Conservation (phyloP, 257 asterid species). For the Phtheirospermum japonicum region DNA sequence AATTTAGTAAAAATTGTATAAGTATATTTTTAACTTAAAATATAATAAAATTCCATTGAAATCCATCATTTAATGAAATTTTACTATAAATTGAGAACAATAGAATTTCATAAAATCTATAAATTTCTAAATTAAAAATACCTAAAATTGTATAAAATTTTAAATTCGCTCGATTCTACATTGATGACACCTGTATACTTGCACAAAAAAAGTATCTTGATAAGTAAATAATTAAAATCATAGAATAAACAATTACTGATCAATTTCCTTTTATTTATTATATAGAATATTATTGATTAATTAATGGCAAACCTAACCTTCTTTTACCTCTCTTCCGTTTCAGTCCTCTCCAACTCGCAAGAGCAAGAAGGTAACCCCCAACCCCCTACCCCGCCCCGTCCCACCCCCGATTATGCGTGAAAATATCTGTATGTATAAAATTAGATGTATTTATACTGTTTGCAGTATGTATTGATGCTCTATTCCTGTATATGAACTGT, state of each 20-base stretch:
- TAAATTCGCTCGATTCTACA: too few species aligned
- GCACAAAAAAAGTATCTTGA: too few species aligned
- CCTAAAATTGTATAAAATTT: too few species aligned
- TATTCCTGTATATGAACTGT: conserved; percentile 26
- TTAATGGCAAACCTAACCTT: conserved; percentile 30
- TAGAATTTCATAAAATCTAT: too few species aligned
- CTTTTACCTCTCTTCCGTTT: conserved; percentile 34
- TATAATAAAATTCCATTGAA: too few species aligned
- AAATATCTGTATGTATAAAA: not conserved
- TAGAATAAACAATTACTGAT: not conserved
- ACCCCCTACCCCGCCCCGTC: conserved; percentile 10
- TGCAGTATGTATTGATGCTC: conserved; percentile 23
- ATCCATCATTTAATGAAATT: too few species aligned
- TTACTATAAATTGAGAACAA: too few species aligned
- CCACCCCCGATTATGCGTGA: not conserved
- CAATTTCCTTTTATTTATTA: too few species aligned
- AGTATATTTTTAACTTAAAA: too few species aligned
- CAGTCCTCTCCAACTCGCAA: conserved; percentile 38
- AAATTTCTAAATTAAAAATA: too few species aligned
- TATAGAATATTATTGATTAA: not conserved
- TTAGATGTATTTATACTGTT: not conserved
- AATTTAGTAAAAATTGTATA: too few species aligned
- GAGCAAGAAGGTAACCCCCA: conserved; percentile 29
- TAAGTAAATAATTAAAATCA: not conserved
- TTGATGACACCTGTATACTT: too few species aligned